A percentile compares a stretch with the other conserved stretches of the same genome.
phyloP scores from a whole-genome alignment of 2,329 filamentous ascomycete genomes.

The Penicillium oxalicum region DNA sequence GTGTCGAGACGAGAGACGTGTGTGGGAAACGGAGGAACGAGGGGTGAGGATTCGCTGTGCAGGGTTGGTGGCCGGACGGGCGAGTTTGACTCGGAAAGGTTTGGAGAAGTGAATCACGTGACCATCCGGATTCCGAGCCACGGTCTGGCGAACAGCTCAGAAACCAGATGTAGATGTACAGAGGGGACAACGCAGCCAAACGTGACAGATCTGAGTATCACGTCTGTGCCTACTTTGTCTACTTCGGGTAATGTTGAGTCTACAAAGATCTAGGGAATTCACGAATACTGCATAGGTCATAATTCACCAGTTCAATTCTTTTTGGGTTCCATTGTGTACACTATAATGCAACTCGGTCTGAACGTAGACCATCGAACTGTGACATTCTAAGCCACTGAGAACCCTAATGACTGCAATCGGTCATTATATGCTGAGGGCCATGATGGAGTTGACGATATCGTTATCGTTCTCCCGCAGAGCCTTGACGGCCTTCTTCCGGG shows the following conservation, averaged over 20 bases:
- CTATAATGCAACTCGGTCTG: slow-evolving; percentile 21
- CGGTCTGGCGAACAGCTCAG: slow-evolving; percentile 4
- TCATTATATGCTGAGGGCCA: slow-evolving; percentile 79
- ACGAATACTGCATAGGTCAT: too few relatives aligned
- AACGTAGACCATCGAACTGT: slow-evolving; percentile 22
- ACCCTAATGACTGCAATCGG: slow-evolving; percentile 6
- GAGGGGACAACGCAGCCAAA: not conserved
- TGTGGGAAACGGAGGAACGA: slow-evolving; percentile 24
- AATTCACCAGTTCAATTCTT: slow-evolving; percentile 23
- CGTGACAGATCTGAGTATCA: too few relatives aligned
- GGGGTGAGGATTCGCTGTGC: slow-evolving; percentile 28
- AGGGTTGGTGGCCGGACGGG: slow-evolving; percentile 29
- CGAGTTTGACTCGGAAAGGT: slow-evolving; percentile 37
- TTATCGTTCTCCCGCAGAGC: slow-evolving; percentile 96
- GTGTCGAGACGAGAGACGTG: slow-evolving; percentile 27
- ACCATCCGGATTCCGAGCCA: slow-evolving; percentile 26
- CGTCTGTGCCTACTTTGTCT: too few relatives aligned
- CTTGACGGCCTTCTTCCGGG: slow-evolving; percentile 97
- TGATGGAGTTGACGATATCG: slow-evolving; percentile 99
- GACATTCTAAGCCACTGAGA: slow-evolving; percentile 28
- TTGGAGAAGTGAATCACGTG: slow-evolving; percentile 34
- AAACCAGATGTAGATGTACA: not conserved
- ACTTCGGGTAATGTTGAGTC: not conserved
- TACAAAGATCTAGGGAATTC: too few relatives aligned
- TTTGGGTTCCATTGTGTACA: slow-evolving; percentile 34